phyloP scores from a whole-genome alignment of 2,329 filamentous ascomycete genomes.

The Diaporthe citrichinensis region DNA sequence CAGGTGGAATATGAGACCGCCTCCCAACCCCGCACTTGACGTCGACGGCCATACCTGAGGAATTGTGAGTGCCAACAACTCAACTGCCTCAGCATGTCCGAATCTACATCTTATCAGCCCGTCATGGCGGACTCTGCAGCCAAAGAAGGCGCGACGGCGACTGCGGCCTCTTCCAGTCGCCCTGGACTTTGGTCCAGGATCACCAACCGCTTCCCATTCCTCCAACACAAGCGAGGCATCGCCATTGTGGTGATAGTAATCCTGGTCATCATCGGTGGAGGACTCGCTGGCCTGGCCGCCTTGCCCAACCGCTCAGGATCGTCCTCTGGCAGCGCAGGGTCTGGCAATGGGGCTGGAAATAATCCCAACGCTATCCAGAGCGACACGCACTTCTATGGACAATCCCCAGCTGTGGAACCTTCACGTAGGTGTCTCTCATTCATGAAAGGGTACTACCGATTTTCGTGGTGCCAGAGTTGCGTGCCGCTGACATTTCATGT shows the following conservation, averaged over 20 bases:
- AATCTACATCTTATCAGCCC: constrained; percentile 27
- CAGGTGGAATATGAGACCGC: constrained; percentile 26
- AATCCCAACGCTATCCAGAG: constrained; percentile 51
- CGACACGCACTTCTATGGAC: constrained; percentile 64
- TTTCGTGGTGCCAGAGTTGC: too few relatives aligned
- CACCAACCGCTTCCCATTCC: constrained; percentile 48
- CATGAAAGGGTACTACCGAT: background rate
- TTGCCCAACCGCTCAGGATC: constrained; percentile 43
- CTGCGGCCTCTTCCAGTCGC: background rate
- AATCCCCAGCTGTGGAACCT: constrained; percentile 65
- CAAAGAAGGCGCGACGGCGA: constrained; percentile 42
- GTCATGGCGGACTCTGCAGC: background rate
- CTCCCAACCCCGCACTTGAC: background rate
- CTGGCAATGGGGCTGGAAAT: constrained; percentile 22
- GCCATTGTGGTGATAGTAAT: constrained; percentile 46
- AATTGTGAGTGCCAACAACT: background rate
- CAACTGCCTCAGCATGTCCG: constrained; percentile 24
- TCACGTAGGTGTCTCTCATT: constrained; percentile 57
- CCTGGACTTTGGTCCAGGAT: constrained; percentile 41
- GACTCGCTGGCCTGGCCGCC: constrained; percentile 53
- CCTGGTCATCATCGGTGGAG: constrained; percentile 53
- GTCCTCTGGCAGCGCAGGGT: constrained; percentile 3
- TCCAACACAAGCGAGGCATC: constrained; percentile 50
- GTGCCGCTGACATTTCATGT: constrained; percentile 31
- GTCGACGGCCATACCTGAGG: constrained; percentile 10